phyloP scores from a whole-genome alignment of 1,284 basidiomycete genomes.

The Heliocybe sulcata region DNA sequence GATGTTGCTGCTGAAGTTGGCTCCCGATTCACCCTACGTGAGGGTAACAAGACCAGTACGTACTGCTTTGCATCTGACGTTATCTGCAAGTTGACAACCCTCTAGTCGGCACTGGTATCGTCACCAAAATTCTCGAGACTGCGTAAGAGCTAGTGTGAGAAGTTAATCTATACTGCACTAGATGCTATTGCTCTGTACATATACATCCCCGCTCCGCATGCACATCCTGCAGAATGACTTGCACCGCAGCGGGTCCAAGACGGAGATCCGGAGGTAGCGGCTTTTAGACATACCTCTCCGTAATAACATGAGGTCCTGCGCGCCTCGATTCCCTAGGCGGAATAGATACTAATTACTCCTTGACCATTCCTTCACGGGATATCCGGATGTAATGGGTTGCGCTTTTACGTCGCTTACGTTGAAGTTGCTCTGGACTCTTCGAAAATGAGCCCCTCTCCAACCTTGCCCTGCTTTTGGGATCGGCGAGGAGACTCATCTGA shows the following conservation, averaged over 20 bases:
- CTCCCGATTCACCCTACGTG: constrained; percentile 93
- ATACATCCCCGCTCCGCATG: constrained; percentile 14
- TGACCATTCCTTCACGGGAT: too few species aligned
- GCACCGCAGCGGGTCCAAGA: neutral
- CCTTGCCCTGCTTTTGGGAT: too few species aligned
- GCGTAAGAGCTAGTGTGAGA: constrained; percentile 12
- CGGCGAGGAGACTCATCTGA: too few species aligned
- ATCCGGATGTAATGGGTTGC: too few species aligned
- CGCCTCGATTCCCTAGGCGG: too few species aligned
- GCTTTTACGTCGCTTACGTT: too few species aligned
- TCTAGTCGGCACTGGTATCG: constrained; percentile 84
- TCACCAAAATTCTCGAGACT: constrained; percentile 72
- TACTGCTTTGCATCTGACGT: constrained; percentile 10
- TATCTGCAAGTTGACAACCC: constrained; percentile 8
- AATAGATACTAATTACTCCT: too few species aligned
- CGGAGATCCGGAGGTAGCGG: neutral
- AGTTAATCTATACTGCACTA: neutral
- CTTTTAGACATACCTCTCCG: neutral
- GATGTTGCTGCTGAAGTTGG: constrained; percentile 93
- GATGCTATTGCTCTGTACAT: constrained; percentile 18
- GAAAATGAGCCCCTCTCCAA: constrained; percentile 6
- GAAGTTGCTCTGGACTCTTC: constrained; percentile 9
- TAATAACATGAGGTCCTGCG: too few species aligned
- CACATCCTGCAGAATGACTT: constrained; percentile 4
- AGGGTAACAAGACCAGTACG: constrained; percentile 90